Evolutionary conservation across 495 filamentous ascomycete species (phyloP).

Genomic region (Chaetomium tenue): DNA sequence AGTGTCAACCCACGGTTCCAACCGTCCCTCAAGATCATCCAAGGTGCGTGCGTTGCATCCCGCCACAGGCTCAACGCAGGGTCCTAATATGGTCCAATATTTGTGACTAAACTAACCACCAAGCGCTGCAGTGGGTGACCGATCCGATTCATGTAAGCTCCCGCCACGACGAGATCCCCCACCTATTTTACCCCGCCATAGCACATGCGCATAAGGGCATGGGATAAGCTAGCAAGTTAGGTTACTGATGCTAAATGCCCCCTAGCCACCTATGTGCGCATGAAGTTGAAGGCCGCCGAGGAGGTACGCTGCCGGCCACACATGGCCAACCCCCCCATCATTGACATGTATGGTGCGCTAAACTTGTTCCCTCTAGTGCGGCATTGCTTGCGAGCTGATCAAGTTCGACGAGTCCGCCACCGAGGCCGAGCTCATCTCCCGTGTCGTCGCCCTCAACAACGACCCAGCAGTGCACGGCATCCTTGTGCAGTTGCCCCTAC

Average conservation of each 20-base stretch:
- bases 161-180: conserved; percentile 15
- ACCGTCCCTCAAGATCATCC: conserved; percentile 86
- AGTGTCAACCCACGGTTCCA: conserved; percentile 78
- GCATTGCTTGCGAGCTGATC: conserved; percentile 81
- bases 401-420: conserved; percentile 78
- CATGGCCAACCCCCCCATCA: neutral
- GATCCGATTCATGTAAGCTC: conserved; percentile 83
- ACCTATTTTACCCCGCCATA: conserved; percentile 11
- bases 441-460: conserved; percentile 79
- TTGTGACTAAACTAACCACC: conserved; percentile 25
- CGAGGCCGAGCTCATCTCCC: conserved; percentile 79
- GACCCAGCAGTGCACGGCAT: conserved; percentile 87
- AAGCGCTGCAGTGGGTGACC: conserved; percentile 65
- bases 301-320: conserved; percentile 57
- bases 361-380: conserved; percentile 55
- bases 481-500: conserved; percentile 88
- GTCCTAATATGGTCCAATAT: conserved; percentile 9
- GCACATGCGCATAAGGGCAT: conserved; percentile 5
- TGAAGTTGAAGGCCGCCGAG: conserved; percentile 96
- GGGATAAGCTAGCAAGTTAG: conserved; percentile 29
- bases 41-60: conserved; percentile 61
- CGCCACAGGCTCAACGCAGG: neutral
- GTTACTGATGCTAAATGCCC: conserved; percentile 15
- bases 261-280: conserved; percentile 94
- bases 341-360: conserved; percentile 1